Evolutionary conservation across 169 alveolate genomes (phyloP).

Genomic region (Perkinsus chesapeaki): DNA sequence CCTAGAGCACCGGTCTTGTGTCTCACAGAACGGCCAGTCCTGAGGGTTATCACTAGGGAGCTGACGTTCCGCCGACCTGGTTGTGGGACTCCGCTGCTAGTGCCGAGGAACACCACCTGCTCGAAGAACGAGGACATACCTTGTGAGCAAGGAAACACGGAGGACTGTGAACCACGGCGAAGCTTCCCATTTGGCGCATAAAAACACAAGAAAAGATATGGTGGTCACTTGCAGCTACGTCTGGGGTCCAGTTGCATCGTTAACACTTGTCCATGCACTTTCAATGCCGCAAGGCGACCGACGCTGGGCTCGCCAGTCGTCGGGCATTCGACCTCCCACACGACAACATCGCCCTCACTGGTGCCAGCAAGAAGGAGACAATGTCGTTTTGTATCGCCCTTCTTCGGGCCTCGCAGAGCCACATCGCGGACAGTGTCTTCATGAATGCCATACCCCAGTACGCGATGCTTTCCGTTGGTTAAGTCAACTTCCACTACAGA

Average conservation of each 20-base stretch:
- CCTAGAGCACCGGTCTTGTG: background rate
- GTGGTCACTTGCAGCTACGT: background rate
- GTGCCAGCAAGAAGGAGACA: background rate
- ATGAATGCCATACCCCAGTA: background rate
- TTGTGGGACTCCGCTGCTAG: background rate
- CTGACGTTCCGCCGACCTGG: constrained; percentile 9
- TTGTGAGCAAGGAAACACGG: no score
- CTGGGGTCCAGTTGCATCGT: background rate
- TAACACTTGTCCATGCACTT: background rate
- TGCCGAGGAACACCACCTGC: constrained; percentile 10
- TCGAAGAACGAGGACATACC: background rate
- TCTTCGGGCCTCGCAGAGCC: background rate
- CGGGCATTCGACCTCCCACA: background rate
- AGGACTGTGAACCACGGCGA: no score
- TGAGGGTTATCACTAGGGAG: background rate
- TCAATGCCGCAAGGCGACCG: background rate
- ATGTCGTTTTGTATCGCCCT: background rate
- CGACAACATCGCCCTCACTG: background rate
- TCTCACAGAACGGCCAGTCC: background rate
- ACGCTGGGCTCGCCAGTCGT: background rate
- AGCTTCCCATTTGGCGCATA: no score
- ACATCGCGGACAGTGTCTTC: background rate
- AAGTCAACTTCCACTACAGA: background rate
- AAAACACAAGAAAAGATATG: no score
- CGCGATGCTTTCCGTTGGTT: background rate